Evolutionary conservation across 345 rosid genomes (phyloP), one percentile per base, ranked within the genome.

Genomic region (Populus tremula): DNA sequence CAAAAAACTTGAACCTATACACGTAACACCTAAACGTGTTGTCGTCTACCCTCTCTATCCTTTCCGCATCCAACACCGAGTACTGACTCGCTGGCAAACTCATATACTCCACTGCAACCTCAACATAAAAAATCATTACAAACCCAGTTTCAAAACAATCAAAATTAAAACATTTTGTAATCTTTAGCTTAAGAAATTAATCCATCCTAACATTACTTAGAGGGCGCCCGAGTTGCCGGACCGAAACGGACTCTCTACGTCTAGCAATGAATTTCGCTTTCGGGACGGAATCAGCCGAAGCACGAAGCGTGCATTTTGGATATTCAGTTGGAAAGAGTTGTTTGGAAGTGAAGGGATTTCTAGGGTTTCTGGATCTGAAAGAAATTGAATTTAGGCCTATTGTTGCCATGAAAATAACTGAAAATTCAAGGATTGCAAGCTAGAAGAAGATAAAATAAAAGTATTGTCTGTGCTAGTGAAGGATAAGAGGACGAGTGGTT

Each of bases 1-100:
- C 89, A 76, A 92, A 92, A 87, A 95, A 95, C 83, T 91, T 92
- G 61, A 95, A 81, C 78, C 89, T 91, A 70, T 93, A 92, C 8
- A 95, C 94, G 71, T 93, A 92, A 75, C 98, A 95, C 87, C 90
- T 84, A 80, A 93, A 93, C 25, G 97, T 90, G 84, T 81, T 90
- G 65, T 91, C 98, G 76, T 95, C 97, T 53, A 95, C 87, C 73
- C 98, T 90, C 91, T 93, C 97, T 50, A 95, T 93, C 89, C 98
- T 93, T 89, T 95, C 97, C 4, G 98, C 99, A 71, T 95, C 99
- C 87, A 95, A 83, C 82, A 95, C 98, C 43, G 99, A 95, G 92
- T 92, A 95, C 74, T 93, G 98, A 83, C 99, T 93, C 36, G 98
- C 97, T 12, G 98, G 99, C 89, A 93, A 87, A 85, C 97, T 92